phyloP scores from a whole-genome alignment of 768 basidiomycete genomes.

The Termitomyces sp. region DNA sequence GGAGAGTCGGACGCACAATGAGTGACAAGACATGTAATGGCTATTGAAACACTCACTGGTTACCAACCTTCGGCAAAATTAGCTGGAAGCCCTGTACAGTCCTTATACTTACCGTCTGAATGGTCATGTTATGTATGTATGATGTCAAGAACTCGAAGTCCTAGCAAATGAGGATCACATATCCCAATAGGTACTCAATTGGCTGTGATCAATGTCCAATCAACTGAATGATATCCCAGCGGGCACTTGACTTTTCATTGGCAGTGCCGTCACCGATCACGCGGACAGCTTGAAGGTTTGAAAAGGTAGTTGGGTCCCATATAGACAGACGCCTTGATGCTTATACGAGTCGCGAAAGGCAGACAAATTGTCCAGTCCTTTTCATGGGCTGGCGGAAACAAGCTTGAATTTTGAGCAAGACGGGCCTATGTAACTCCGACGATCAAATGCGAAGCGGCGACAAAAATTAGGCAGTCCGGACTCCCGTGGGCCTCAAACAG shows the following conservation, averaged over 20 bases:
- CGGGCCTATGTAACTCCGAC: neutral
- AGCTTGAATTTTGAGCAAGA: neutral
- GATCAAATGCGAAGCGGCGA: neutral
- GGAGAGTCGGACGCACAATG: too few relatives aligned
- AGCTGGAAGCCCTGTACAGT: too few relatives aligned
- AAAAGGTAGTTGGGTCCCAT: neutral
- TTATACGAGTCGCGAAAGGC: neutral
- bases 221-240: neutral
- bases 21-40: neutral
- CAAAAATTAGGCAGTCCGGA: neutral
- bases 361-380: neutral
- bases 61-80: neutral
- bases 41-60: neutral
- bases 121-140: neutral
- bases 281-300: neutral
- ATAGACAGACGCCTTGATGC: neutral
- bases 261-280: neutral
- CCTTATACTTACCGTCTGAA: neutral
- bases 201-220: neutral
- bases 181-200: neutral
- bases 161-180: too few relatives aligned
- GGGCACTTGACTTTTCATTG: too few relatives aligned
- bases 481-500: too few relatives aligned
- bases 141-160: neutral
- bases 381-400: neutral